A percentile compares a stretch with the other conserved stretches of the same genome.
These are phyloP conservation scores for Isoetes engelmannii DNA, from an alignment of 83 land plant genomes.

Conservation along the genomic window DNA sequence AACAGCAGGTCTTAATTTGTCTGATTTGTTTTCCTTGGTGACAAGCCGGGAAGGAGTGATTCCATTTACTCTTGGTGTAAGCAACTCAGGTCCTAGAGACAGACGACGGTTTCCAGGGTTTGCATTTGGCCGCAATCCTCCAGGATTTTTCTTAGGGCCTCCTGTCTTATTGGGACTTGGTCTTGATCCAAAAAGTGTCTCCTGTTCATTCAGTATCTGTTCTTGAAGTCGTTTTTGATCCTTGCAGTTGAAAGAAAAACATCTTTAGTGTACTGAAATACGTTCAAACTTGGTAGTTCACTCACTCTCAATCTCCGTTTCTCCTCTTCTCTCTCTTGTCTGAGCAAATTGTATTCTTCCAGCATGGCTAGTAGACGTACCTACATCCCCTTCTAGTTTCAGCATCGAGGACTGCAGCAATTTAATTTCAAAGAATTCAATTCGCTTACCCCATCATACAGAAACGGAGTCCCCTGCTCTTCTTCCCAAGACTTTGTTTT, in stretches of 20 bases:
- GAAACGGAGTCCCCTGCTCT: not conserved
- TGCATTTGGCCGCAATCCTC: no score
- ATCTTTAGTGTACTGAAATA: not conserved
- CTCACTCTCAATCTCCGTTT: not conserved
- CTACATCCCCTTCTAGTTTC: not conserved
- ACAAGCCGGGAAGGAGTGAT: no score
- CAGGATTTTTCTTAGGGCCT: no score
- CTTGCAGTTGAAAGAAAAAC: not conserved
- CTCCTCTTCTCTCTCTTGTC: constrained; percentile 1
- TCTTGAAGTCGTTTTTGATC: constrained; percentile 2
- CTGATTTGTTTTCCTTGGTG: no score
- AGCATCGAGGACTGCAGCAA: not conserved
- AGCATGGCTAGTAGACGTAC: constrained; percentile 1
- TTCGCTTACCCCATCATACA: not conserved
- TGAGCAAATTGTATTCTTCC: constrained; percentile 5
- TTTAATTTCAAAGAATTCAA: not conserved
- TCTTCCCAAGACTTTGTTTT: constrained; percentile 2
- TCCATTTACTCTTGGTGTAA: no score
- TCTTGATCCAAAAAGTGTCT: not conserved
- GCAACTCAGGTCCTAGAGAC: no score
- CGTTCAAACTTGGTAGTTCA: not conserved
- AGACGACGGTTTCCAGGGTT: no score
- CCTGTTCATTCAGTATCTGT: not conserved
- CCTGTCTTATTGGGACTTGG: not conserved
- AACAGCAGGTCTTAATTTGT: no score